Conservation (phyloP, 1,139 yeast species). For the Blastobotrys capitulatus region DNA sequence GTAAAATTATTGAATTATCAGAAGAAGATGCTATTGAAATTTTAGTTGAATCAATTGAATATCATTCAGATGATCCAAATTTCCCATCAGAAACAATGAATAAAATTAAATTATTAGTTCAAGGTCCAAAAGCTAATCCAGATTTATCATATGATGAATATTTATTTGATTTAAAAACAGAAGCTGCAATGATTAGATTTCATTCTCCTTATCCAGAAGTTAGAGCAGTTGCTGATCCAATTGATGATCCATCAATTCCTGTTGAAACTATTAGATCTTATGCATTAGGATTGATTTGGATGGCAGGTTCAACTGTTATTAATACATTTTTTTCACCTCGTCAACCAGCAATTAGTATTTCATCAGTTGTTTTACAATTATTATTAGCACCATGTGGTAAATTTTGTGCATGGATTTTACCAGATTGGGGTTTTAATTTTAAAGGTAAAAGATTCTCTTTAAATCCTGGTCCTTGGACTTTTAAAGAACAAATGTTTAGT, state of each 20-base stretch:
- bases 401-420: conserved; percentile 31
- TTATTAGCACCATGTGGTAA: conserved; percentile 45
- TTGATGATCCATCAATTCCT: conserved; percentile 25
- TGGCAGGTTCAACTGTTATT: conserved; percentile 47
- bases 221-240: conserved; percentile 50
- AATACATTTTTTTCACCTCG: conserved; percentile 54
- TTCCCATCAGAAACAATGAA: conserved; percentile 39
- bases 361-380: conserved; percentile 49
- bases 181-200: conserved; percentile 36
- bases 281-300: conserved; percentile 49
- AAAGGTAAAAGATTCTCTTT: conserved; percentile 38
- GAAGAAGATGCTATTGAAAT: conserved; percentile 41
- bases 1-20: conserved; percentile 36
- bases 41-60: conserved; percentile 36
- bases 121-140: conserved; percentile 19
- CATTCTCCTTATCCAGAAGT: conserved; percentile 61
- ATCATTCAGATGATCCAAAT: conserved; percentile 47
- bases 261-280: conserved; percentile 55
- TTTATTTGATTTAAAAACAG: conserved; percentile 27
- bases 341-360: conserved; percentile 44
- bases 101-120: conserved; percentile 27
- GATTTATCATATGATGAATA: conserved; percentile 1
- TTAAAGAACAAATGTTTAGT: conserved; percentile 64
- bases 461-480: conserved; percentile 60
- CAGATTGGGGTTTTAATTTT: conserved; percentile 42